Percentiles rank a stretch among this genome's conserved stretches.
These are phyloP conservation scores for Blastobotrys terrestris DNA, from an alignment of 805 yeast species.

Conservation along the genomic window DNA sequence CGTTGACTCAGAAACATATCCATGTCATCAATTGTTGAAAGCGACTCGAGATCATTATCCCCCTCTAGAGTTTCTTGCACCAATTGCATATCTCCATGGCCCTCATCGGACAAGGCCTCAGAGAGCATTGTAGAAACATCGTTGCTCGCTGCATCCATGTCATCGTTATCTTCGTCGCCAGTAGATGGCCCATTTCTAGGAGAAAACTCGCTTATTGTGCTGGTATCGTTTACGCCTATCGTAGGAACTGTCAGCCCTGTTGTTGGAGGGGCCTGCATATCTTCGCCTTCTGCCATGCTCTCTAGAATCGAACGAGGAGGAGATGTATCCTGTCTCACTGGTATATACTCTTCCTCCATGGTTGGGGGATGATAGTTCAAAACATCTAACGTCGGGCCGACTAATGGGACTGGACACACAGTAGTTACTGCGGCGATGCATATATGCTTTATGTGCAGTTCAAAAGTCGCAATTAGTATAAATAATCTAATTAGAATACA, in stretches of 20 bases:
- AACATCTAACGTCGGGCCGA: not conserved
- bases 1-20: slow-evolving; percentile 32
- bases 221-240: not conserved
- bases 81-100: not conserved
- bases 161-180: not conserved
- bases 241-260: not conserved
- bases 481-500: not conserved
- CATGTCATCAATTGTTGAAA: slow-evolving; percentile 3
- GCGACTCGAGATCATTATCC: not conserved
- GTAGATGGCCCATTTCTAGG: not conserved
- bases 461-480: not conserved
- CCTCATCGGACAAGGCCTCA: not conserved
- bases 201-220: not conserved
- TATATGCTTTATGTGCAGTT: too few species aligned
- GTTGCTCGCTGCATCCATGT: slow-evolving; percentile 2
- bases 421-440: too few species aligned
- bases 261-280: not conserved
- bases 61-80: not conserved
- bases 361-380: too few species aligned
- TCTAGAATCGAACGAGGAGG: not conserved
- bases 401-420: too few species aligned
- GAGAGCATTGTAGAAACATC: slow-evolving; percentile 4
- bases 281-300: not conserved
- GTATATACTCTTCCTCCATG: not conserved
- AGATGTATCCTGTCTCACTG: not conserved